Percentiles rank a stretch among this genome's conserved stretches.
Evolutionary conservation across 345 rosid genomes (phyloP).

Genomic region (Melaleuca alternifolia): DNA sequence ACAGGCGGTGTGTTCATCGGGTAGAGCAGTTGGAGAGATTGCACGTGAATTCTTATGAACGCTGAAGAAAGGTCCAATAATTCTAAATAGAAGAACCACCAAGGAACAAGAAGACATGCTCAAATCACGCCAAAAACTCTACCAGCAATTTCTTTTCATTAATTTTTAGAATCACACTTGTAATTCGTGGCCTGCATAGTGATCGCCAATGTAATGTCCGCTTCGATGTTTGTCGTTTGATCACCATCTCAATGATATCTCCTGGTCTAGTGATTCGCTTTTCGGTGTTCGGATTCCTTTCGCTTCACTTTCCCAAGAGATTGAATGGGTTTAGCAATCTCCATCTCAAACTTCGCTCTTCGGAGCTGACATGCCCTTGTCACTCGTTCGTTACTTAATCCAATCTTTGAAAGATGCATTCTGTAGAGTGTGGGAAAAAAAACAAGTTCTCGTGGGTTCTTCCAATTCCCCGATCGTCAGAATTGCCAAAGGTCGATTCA

Average conservation of each 20-base stretch:
- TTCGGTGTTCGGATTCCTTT: not conserved
- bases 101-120: not conserved
- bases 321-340: not conserved
- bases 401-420: not conserved
- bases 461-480: not conserved
- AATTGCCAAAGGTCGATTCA: not conserved
- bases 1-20: not conserved
- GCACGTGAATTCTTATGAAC: not conserved
- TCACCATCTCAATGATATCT: not conserved
- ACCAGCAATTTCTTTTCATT: not conserved
- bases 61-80: not conserved
- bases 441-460: not conserved
- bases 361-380: not conserved
- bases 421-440: no score
- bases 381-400: not conserved
- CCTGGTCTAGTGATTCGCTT: not conserved
- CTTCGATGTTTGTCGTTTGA: not conserved
- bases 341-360: not conserved
- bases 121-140: not conserved
- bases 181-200: not conserved
- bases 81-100: not conserved
- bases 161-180: not conserved
- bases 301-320: not conserved
- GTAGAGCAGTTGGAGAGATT: not conserved
- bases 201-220: not conserved